Base-by-base conservation (phyloP, 768 basidiomycete species). In the Pleurotus sapidus region DNA sequence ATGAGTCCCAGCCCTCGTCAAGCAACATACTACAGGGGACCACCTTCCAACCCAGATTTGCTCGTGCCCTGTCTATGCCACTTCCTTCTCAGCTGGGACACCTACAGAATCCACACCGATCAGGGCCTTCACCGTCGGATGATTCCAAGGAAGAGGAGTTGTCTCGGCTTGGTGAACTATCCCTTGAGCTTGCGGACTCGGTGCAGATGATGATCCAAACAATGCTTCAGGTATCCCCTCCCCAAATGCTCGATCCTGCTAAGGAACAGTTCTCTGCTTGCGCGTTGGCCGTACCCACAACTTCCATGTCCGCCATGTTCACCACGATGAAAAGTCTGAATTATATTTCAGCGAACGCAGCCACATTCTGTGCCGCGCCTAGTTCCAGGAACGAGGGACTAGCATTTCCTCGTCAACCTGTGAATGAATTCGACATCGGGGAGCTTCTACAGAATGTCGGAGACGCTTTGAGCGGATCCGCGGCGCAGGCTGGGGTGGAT, bases 241-340 rank as follows among this genome's bases (percentile, higher is more conserved):
- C 89, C 0, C 95, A 98, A 70, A 75, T 97, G 17, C 80, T 97
- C 46, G 94, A 97, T 67, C 85, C 91, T n/a, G 87, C 89, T 2
- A 95, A 91, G 70, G 95, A 98, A 66, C 94, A 95, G 67, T 90
- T 94, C 66, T 89, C 94, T 1, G 89, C 92, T 23, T 96, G 92
- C 69, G 83, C 93, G 1, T 72, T 98, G 23, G 87, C 91, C 38
- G 83, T 97, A 45, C 95, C 95, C 8, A 91, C 91, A 0, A 83
- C 93, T 5, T 92, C 89, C 61, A 81, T 98, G 71, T 90, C 91
- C 15, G 91, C 93, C 39, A 79, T 98, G 69, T 84, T 97, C 68
- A 92, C 91, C 15, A 83, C 88, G 39, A 93, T 97, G 91, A 93
- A 94, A 74, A 91, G 89, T 62, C 82, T 98, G 61, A 96, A 96